A percentile compares a stretch with the other conserved stretches of the same genome.
Conservation (phyloP, 306 rosid genomes). For the Citrullus amarus region DNA sequence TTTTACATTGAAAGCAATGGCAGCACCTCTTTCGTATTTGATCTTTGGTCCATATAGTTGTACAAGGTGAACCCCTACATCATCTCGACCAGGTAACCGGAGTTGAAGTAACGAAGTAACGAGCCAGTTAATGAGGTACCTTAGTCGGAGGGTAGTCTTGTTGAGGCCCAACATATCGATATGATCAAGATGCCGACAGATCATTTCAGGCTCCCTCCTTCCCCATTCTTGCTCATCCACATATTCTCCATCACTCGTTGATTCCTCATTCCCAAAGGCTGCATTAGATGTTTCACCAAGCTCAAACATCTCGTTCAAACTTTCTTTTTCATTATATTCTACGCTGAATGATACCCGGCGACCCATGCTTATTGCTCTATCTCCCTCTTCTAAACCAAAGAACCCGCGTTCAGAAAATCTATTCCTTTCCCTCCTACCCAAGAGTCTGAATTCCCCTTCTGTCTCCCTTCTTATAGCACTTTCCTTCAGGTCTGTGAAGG, state of each 20-base stretch:
- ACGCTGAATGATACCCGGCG: slow-evolving; percentile 61
- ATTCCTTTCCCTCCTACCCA: slow-evolving; percentile 79
- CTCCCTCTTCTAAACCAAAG: slow-evolving; percentile 70
- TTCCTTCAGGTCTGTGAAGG: slow-evolving; percentile 48
- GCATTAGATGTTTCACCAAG: slow-evolving; percentile 50
- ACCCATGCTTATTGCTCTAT: slow-evolving; percentile 34
- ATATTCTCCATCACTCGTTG: slow-evolving; percentile 64
- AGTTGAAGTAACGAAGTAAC: slow-evolving; percentile 85
- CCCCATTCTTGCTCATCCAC: slow-evolving; percentile 50
- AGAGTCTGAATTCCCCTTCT: slow-evolving; percentile 78
- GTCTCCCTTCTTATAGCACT: slow-evolving; percentile 97
- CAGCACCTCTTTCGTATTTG: slow-evolving; percentile 93
- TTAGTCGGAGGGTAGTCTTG: slow-evolving; percentile 66
- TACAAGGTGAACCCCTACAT: slow-evolving; percentile 41
- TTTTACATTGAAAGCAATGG: slow-evolving; percentile 81
- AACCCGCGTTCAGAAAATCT: slow-evolving; percentile 51
- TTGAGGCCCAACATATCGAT: slow-evolving; percentile 83
- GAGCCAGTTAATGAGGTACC: slow-evolving; percentile 90
- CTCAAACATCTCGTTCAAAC: slow-evolving; percentile 32
- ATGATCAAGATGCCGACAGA: slow-evolving; percentile 64
- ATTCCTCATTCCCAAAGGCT: slow-evolving; percentile 57
- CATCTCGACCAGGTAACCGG: slow-evolving; percentile 34
- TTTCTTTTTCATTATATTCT: slow-evolving; percentile 50
- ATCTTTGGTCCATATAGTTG: slow-evolving; percentile 93
- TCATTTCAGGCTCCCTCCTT: slow-evolving; percentile 66